phyloP scores from a whole-genome alignment of 106 monocot species.

The Xerophyta viscosa region DNA sequence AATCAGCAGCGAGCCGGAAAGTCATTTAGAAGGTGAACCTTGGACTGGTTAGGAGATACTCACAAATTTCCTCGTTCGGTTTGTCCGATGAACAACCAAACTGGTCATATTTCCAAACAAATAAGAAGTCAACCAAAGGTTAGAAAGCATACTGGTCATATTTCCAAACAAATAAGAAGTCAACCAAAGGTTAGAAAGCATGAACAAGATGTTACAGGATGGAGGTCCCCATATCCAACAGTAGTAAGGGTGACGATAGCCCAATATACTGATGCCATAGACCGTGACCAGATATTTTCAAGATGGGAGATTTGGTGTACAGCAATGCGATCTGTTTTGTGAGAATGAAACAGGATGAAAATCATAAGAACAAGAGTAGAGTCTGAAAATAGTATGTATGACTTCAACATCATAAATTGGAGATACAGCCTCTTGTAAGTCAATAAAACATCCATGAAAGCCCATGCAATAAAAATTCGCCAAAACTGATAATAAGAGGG shows the following conservation, averaged over 20 bases:
- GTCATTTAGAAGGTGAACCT: background rate
- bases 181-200: constrained; percentile 36
- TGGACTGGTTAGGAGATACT: background rate
- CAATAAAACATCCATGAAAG: too few species aligned
- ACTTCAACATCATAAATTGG: too few species aligned
- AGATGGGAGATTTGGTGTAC: constrained; percentile 14
- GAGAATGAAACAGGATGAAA: too few species aligned
- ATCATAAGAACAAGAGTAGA: too few species aligned
- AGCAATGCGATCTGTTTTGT: too few species aligned
- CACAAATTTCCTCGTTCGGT: constrained; percentile 18
- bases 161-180: constrained; percentile 25
- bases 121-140: constrained; percentile 22
- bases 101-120: constrained; percentile 31
- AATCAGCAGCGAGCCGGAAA: background rate
- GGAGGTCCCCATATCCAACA: constrained; percentile 29
- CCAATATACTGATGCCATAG: constrained; percentile 18
- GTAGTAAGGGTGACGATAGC: constrained; percentile 27
- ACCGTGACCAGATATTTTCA: constrained; percentile 13
- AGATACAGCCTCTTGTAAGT: too few species aligned
- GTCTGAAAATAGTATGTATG: too few species aligned
- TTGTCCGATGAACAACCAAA: constrained; percentile 21
- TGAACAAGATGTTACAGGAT: constrained; percentile 24
- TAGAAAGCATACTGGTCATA: constrained; percentile 17
- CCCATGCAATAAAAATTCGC: too few species aligned
- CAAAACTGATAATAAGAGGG: too few species aligned